Conservation (phyloP, 2,329 filamentous ascomycete genomes). For the Ceratocystis ficicola region DNA sequence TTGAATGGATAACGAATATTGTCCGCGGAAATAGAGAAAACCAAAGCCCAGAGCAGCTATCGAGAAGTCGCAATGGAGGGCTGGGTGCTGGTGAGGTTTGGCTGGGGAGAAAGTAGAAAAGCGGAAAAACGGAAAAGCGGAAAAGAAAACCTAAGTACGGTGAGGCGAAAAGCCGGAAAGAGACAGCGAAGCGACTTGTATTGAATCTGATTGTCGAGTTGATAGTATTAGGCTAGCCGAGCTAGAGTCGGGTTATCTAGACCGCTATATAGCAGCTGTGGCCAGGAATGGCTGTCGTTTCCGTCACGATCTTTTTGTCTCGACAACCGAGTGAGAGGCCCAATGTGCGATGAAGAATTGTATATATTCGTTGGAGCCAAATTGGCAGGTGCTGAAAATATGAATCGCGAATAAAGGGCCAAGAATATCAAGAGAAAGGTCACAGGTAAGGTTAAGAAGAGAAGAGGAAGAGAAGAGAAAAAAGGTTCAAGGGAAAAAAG, state of each 20-base stretch:
- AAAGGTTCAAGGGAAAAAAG: not conserved
- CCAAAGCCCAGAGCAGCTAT: not conserved
- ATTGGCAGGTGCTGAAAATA: too few species aligned
- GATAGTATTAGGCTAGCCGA: not conserved
- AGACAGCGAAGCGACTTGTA: conserved; percentile 1
- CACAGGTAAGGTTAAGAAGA: not conserved
- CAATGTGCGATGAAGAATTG: too few species aligned
- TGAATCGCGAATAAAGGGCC: too few species aligned
- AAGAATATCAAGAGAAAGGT: too few species aligned
- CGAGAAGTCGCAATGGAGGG: not conserved
- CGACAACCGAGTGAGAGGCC: too few species aligned
- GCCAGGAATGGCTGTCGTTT: too few species aligned
- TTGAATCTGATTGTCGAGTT: not conserved
- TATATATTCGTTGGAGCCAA: too few species aligned
- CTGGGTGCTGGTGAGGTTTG: not conserved
- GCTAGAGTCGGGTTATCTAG: not conserved
- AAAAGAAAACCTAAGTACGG: not conserved
- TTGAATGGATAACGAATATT: not conserved
- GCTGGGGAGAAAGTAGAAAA: not conserved
- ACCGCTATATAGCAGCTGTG: too few species aligned
- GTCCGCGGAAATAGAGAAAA: not conserved
- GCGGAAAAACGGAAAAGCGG: not conserved
- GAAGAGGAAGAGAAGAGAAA: not conserved
- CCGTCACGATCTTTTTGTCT: too few species aligned
- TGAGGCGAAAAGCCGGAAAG: not conserved